Evolutionary conservation across 805 yeast genomes (phyloP), one percentile per base, ranked within the genome.

Genomic region (Wickerhamomyces xylosicus): DNA sequence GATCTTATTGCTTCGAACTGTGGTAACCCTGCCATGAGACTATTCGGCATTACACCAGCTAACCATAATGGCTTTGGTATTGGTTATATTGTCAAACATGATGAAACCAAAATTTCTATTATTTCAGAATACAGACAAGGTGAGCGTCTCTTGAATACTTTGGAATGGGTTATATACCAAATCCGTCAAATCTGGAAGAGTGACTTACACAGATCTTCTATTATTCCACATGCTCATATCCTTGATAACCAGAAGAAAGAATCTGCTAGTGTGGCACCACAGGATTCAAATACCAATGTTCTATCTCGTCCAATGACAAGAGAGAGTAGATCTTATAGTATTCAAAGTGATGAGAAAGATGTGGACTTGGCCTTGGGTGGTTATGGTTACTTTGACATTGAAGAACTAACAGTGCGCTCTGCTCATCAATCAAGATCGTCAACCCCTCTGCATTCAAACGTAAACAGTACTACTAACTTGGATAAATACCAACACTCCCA

Each of bases 11-110:
- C 85, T 3, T 75, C 87, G 25, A 87, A 87, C 59, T 87, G 97
- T 63, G 97, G 97, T 17, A 87, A 86, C 56, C 87, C 95, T 10
- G 85, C 96, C 1, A 71, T 87, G 52, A 78, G 79, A 38, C 64
- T 84, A 27, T 87, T 87, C 63, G 96, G 96, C 2, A 77, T 87
- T 42, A 90, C 95, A 0, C 96, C 97, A 2, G 92, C 89, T 2
- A 69, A 77, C 16, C 78, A 86, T 34, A 86, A 83, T 50, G 97
- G 97, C 0, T 86, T 81, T 59, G 96, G 95, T n/a, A 69, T 87
- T 19, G 96, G 95, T 2, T 87, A 87, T 54, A 85, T 86, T 45
- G 79, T 87, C 48, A 89, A 86, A 56, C 77, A 72, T 40, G 92
- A 87, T 52, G 75, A 77, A 32, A 79, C 86, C 29, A 77, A 84